Percentiles rank a stretch among this genome's conserved stretches.
Evolutionary conservation across 2,329 filamentous ascomycete species (phyloP).

Genomic region (Malbranchea zuffiana): DNA sequence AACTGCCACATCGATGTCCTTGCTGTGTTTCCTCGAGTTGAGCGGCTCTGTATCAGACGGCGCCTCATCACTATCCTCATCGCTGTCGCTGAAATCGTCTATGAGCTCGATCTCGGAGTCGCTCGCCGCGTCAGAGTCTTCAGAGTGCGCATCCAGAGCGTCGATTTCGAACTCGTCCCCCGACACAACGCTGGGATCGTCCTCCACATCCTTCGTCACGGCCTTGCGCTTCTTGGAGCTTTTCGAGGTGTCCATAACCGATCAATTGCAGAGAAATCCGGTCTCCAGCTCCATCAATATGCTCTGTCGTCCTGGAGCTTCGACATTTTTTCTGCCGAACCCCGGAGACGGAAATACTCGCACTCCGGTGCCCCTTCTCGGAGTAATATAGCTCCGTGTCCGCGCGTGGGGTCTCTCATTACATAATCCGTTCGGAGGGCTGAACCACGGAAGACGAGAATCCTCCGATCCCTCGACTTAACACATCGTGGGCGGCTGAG

Average conservation of each 20-base stretch:
- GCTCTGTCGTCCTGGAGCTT: background rate
- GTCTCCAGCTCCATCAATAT: slow-evolving; percentile 1
- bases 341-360: too few species aligned
- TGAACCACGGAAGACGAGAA: too few species aligned
- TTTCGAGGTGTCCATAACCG: slow-evolving; percentile 27
- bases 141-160: slow-evolving; percentile 34
- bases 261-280: slow-evolving; percentile 13
- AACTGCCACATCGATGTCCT: slow-evolving; percentile 14
- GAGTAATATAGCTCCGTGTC: too few species aligned
- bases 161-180: slow-evolving; percentile 48
- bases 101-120: slow-evolving; percentile 45
- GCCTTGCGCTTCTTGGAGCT: slow-evolving; percentile 55
- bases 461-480: too few species aligned
- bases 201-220: slow-evolving; percentile 43
- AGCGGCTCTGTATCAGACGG: slow-evolving; percentile 35
- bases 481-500: too few species aligned
- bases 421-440: too few species aligned
- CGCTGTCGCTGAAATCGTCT: slow-evolving; percentile 42
- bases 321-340: too few species aligned
- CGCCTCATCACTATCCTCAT: slow-evolving; percentile 40
- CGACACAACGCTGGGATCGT: slow-evolving; percentile 41
- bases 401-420: too few species aligned
- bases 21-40: slow-evolving; percentile 26
- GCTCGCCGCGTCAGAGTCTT: slow-evolving; percentile 30
- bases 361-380: too few species aligned